phyloP scores from a whole-genome alignment of 1,139 yeast species.

The Groenewaldozyma sp. region DNA sequence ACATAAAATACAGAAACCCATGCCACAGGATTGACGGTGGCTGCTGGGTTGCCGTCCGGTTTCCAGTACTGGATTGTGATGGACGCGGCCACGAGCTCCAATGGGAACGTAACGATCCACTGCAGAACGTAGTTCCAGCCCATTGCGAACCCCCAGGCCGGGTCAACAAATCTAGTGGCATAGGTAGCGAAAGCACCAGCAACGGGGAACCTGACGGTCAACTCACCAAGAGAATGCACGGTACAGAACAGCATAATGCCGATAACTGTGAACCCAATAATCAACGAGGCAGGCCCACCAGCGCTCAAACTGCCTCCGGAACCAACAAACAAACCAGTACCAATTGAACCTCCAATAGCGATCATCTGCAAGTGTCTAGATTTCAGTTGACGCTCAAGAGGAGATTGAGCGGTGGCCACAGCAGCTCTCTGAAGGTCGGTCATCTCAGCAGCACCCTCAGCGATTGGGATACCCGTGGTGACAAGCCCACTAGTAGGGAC shows the following conservation, averaged over 20 bases:
- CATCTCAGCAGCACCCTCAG: conserved; percentile 17
- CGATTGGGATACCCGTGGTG: conserved; percentile 4
- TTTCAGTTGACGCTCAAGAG: conserved; percentile 35
- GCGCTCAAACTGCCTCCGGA: conserved; percentile 54
- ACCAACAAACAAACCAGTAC: conserved; percentile 72
- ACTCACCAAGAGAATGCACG: conserved; percentile 78
- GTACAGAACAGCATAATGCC: conserved; percentile 63
- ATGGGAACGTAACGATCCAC: conserved; percentile 67
- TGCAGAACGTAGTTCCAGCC: conserved; percentile 75
- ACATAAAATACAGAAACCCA: conserved; percentile 58
- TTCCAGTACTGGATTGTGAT: conserved; percentile 62
- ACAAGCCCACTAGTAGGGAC: conserved; percentile 8
- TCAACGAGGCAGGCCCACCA: conserved; percentile 73
- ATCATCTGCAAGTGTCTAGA: conserved; percentile 55
- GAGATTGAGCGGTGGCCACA: conserved; percentile 28
- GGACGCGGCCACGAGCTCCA: conserved; percentile 71
- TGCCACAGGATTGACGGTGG: conserved; percentile 45
- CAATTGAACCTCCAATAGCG: conserved; percentile 78
- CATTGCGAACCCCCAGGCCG: conserved; percentile 75
- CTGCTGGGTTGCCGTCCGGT: conserved; percentile 44
- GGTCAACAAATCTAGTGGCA: conserved; percentile 60
- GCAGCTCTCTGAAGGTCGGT: conserved; percentile 22
- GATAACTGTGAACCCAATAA: conserved; percentile 63
- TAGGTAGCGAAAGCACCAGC: conserved; percentile 73
- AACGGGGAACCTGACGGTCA: conserved; percentile 71